Conservation (phyloP, 202 grass and related monocot species). For the Bolboschoenoplectus hybrid region DNA sequence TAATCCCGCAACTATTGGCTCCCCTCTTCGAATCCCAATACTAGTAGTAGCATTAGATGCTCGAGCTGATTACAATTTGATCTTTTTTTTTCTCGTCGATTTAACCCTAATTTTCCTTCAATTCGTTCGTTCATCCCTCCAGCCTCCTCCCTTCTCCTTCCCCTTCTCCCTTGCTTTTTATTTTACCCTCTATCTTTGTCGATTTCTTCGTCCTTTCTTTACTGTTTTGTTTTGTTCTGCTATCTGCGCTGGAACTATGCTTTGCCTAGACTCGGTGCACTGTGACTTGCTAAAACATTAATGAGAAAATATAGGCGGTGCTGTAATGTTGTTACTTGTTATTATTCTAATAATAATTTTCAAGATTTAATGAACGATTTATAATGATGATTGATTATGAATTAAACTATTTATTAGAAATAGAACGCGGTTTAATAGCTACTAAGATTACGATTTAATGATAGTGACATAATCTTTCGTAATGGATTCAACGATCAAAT, state of each 20-base stretch:
- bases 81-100: conserved; percentile 16
- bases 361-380: too few relatives aligned
- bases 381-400: not conserved
- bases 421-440: too few relatives aligned
- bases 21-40: conserved; percentile 34
- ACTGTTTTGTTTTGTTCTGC: conserved; percentile 40
- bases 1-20: conserved; percentile 21
- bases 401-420: not conserved
- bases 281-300: not conserved
- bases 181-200: conserved; percentile 36
- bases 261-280: not conserved
- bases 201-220: conserved; percentile 36
- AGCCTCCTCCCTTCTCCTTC: conserved; percentile 3
- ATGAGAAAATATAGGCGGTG: too few relatives aligned
- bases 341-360: too few relatives aligned
- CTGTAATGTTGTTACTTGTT: too few relatives aligned
- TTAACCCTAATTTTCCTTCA: conserved; percentile 28
- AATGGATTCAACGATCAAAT: not conserved
- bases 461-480: not conserved
- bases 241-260: not conserved
- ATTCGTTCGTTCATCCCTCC: conserved; percentile 9
- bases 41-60: conserved; percentile 44
- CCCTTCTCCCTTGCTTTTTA: conserved; percentile 39
- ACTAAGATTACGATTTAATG: not conserved
- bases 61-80: conserved; percentile 19